Evolutionary conservation across 2,329 filamentous ascomycete genomes (phyloP).

Genomic region (Ophiosphaerella herpotricha): DNA sequence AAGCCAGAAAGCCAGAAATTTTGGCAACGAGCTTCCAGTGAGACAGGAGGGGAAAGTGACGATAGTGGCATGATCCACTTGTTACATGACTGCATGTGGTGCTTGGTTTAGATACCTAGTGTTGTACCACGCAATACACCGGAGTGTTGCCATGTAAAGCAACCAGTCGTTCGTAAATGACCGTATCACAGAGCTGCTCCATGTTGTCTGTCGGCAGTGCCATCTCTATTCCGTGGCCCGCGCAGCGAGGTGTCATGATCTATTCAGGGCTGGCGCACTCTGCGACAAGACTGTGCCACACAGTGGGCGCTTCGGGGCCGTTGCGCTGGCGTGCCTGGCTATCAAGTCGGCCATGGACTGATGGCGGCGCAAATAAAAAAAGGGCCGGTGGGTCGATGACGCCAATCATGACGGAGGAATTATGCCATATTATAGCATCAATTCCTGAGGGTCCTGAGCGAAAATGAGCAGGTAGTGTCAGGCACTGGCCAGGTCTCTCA

Average conservation of each 20-base stretch:
- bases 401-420: too few species aligned
- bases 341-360: too few species aligned
- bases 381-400: too few species aligned
- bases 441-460: too few species aligned
- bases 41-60: conserved; percentile 1
- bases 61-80: conserved; percentile 3
- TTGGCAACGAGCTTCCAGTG: conserved; percentile 52
- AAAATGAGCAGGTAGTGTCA: too few species aligned
- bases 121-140: conserved; percentile 1
- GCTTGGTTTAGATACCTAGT: background rate
- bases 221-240: too few species aligned
- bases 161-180: background rate
- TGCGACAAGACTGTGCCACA: conserved; percentile 24
- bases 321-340: conserved; percentile 1
- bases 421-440: too few species aligned
- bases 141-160: conserved; percentile 1
- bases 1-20: conserved; percentile 50
- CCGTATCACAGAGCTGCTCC: too few species aligned
- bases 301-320: conserved; percentile 23
- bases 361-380: too few species aligned
- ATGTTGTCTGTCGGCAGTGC: too few species aligned
- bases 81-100: background rate
- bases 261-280: conserved; percentile 7
- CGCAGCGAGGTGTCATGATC: background rate
- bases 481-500: too few species aligned